Conservation (phyloP, 805 yeast genomes). For the Metschnikowia drakensbergensis region DNA sequence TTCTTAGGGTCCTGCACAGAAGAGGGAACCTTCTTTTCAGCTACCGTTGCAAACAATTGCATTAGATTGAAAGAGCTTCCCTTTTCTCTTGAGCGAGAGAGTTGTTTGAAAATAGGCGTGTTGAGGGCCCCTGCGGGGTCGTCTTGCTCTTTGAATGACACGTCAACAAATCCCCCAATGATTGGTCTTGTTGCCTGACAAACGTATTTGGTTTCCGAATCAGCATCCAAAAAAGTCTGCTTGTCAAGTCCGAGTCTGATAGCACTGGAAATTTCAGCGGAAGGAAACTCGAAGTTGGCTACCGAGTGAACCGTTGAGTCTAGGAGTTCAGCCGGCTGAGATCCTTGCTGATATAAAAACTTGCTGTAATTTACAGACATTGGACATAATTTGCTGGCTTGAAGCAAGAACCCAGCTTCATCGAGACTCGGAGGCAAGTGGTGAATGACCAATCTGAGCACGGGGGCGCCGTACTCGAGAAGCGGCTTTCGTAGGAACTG, state of each 20-base stretch:
- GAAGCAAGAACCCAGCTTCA: conserved; percentile 17
- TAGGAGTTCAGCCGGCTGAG: conserved; percentile 14
- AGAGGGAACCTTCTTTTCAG: neutral
- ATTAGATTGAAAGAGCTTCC: neutral
- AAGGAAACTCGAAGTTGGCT: conserved; percentile 17
- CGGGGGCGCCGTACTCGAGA: conserved; percentile 16
- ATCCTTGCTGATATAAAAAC: conserved; percentile 19
- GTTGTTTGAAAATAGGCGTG: neutral
- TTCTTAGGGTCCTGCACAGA: conserved; percentile 1
- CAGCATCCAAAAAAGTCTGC: conserved; percentile 24
- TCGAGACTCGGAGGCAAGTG: conserved; percentile 24
- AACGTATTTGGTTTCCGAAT: conserved; percentile 24
- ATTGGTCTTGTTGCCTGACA: conserved; percentile 14
- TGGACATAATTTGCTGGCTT: conserved; percentile 17
- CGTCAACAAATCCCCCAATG: conserved; percentile 10
- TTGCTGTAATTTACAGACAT: neutral
- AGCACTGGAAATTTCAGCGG: conserved; percentile 6
- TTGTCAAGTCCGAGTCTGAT: conserved; percentile 13
- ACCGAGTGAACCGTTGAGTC: conserved; percentile 20
- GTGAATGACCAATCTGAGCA: conserved; percentile 15
- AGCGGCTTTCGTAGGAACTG: conserved; percentile 1
- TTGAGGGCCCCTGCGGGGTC: neutral
- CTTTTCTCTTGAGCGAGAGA: neutral
- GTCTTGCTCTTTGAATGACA: conserved; percentile 13
- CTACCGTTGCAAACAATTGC: neutral